Percentiles rank a stretch among this genome's conserved stretches.
Evolutionary conservation across 805 yeast species (phyloP).

Genomic region (Cyberlindnera subsufficiens): DNA sequence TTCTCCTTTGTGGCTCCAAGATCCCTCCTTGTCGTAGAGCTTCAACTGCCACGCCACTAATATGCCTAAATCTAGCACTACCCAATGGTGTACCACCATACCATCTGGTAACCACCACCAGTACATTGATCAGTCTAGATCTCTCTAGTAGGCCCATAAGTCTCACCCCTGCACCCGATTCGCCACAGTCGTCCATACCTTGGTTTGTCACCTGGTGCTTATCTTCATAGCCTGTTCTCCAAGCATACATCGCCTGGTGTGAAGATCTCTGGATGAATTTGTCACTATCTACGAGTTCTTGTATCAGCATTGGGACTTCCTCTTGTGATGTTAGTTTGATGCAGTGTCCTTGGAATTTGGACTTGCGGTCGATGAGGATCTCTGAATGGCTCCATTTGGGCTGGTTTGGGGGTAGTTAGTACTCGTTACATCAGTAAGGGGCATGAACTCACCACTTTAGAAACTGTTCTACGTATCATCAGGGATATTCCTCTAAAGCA

Average conservation of each 20-base stretch:
- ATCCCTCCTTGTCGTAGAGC: conserved; percentile 38
- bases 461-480: too few species aligned
- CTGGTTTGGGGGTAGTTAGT: neutral
- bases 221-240: conserved; percentile 35
- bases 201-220: conserved; percentile 30
- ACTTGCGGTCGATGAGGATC: conserved; percentile 43
- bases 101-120: conserved; percentile 75
- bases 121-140: conserved; percentile 42
- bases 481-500: too few species aligned
- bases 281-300: conserved; percentile 36
- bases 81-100: conserved; percentile 78
- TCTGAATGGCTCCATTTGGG: conserved; percentile 36
- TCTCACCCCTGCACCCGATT: conserved; percentile 65
- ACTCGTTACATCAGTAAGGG: neutral
- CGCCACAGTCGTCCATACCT: conserved; percentile 68
- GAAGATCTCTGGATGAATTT: conserved; percentile 51
- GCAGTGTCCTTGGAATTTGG: conserved; percentile 63
- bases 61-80: conserved; percentile 62
- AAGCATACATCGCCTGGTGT: conserved; percentile 72
- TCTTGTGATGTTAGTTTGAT: conserved; percentile 30
- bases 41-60: conserved; percentile 49
- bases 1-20: conserved; percentile 5
- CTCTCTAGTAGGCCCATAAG: conserved; percentile 49
- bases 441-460: too few species aligned
- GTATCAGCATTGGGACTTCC: conserved; percentile 39